These are phyloP conservation scores for Syzygium jambos DNA, from an alignment of 345 rosid genomes.

Conservation along the genomic window DNA sequence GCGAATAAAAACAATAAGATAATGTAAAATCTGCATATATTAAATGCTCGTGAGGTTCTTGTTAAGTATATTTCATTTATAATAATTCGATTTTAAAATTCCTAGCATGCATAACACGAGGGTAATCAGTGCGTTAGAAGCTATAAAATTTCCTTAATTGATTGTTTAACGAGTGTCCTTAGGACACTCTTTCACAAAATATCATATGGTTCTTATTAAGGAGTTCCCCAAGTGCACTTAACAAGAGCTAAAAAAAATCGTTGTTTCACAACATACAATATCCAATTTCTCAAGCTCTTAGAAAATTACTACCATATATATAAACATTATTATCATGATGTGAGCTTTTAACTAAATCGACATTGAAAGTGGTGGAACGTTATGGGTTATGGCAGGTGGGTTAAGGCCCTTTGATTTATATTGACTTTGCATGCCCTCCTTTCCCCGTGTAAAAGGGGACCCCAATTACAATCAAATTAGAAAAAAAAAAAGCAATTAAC, in stretches of 20 bases:
- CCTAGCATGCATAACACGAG: not conserved
- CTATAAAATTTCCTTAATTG: not conserved
- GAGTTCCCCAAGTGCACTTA: not conserved
- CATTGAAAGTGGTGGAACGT: not conserved
- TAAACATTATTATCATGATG: not conserved
- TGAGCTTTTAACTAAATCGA: not conserved
- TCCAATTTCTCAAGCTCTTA: too few relatives aligned
- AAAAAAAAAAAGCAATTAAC: not conserved
- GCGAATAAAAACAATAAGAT: not conserved
- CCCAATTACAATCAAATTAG: not conserved
- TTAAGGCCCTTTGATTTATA: not conserved
- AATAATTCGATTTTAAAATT: not conserved
- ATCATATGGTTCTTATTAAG: not conserved
- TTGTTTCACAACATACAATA: too few relatives aligned
- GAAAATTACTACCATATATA: too few relatives aligned
- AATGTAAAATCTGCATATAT: not conserved
- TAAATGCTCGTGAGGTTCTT: not conserved
- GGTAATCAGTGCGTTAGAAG: not conserved
- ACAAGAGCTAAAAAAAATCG: not conserved
- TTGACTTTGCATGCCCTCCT: not conserved
- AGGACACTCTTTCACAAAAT: not conserved
- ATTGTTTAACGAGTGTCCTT: not conserved
- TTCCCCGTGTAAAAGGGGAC: not conserved
- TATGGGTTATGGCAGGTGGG: not conserved
- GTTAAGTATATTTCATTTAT: not conserved